These are phyloP conservation scores for Parafenestella ontariensis DNA, from an alignment of 2,329 filamentous ascomycete genomes.

Conservation along the genomic window DNA sequence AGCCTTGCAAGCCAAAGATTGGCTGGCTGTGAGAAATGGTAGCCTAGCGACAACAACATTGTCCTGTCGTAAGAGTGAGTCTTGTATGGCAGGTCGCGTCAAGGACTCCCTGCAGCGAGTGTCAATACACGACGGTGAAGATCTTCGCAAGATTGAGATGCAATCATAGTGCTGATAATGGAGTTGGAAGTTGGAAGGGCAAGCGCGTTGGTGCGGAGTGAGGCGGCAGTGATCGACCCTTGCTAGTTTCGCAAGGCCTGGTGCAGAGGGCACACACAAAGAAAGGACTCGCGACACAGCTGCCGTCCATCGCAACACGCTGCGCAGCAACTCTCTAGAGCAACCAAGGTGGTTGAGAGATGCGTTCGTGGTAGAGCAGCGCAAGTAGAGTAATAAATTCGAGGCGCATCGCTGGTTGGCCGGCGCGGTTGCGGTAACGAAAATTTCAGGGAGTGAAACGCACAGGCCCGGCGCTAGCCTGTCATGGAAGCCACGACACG, in stretches of 20 bases:
- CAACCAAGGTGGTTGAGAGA: no score
- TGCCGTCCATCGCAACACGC: conserved; percentile 4
- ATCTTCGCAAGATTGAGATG: not conserved
- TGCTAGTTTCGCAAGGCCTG: conserved; percentile 29
- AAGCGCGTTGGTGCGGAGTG: conserved; percentile 16
- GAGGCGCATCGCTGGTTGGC: conserved; percentile 15
- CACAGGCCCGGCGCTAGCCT: conserved; percentile 23
- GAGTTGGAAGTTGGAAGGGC: conserved; percentile 11
- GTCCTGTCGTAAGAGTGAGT: conserved; percentile 1
- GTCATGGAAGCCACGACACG: conserved; percentile 11
- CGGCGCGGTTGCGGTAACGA: conserved; percentile 31
- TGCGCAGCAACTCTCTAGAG: no score
- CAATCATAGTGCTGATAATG: not conserved
- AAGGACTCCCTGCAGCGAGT: conserved; percentile 2
- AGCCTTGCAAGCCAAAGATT: conserved; percentile 27
- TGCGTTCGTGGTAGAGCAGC: no score
- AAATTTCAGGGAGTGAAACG: conserved; percentile 44
- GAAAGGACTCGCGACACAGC: conserved; percentile 20
- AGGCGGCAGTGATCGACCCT: conserved; percentile 30
- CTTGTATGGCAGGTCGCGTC: conserved; percentile 9
- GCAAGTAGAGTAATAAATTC: not conserved
- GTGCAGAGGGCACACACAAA: conserved; percentile 27
- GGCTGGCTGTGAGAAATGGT: conserved; percentile 27
- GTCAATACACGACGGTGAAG: not conserved
- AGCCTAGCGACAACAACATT: conserved; percentile 19